phyloP scores from a whole-genome alignment of 352 stramenopile species.

The Globisporangium paddicum region DNA sequence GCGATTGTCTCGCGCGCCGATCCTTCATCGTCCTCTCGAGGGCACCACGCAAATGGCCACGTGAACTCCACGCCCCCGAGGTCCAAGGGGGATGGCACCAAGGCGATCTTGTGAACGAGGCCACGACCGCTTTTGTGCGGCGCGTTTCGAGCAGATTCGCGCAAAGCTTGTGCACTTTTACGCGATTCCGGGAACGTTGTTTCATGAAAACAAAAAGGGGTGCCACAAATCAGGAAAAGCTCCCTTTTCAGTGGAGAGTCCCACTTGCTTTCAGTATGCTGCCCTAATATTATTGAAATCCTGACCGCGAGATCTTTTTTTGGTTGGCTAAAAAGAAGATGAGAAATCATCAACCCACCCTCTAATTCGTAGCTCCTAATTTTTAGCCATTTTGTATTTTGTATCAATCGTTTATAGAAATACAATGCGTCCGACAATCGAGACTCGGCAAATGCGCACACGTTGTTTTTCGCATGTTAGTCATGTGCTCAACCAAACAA shows the following conservation, averaged over 20 bases:
- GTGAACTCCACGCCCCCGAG: background rate
- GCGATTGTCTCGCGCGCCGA: background rate
- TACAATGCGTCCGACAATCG: background rate
- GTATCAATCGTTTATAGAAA: too few relatives aligned
- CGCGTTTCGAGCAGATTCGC: slow-evolving; percentile 1
- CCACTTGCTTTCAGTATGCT: background rate
- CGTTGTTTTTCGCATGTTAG: background rate
- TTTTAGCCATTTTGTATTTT: background rate
- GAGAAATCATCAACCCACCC: background rate
- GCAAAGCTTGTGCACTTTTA: background rate
- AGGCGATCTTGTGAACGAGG: background rate
- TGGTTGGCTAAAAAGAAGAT: background rate
- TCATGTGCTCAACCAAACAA: background rate
- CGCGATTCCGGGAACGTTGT: slow-evolving; percentile 2
- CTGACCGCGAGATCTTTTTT: background rate
- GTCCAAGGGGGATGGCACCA: background rate
- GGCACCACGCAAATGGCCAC: background rate
- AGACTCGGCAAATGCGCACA: background rate
- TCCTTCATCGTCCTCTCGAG: background rate
- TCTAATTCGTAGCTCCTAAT: background rate
- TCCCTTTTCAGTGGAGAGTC: background rate
- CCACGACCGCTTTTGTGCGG: slow-evolving; percentile 5
- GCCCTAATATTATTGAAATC: background rate
- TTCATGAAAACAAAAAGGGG: background rate
- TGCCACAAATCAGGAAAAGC: background rate